Percentiles rank a stretch among this genome's conserved stretches.
Evolutionary conservation across 139 green algal species (phyloP).

Genomic region (Ettlia oleoabundans): DNA sequence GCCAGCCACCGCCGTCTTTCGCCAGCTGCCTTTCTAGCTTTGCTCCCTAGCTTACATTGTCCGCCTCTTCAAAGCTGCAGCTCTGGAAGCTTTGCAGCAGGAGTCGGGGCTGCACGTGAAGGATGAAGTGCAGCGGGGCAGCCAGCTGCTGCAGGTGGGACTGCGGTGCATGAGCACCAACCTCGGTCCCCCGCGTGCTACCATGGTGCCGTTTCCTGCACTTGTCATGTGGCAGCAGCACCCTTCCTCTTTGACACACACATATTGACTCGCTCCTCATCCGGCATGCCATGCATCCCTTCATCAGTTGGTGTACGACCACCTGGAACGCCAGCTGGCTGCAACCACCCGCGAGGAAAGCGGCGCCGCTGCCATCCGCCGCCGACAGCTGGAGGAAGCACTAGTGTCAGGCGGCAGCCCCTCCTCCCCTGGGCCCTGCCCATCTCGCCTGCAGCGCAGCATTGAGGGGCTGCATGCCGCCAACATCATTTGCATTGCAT

Average conservation of each 20-base stretch:
- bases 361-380: neutral
- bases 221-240: neutral
- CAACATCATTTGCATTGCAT: constrained; percentile 29
- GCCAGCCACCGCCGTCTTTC: neutral
- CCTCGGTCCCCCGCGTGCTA: too few relatives aligned
- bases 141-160: constrained; percentile 61
- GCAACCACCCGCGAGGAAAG: neutral
- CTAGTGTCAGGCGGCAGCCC: constrained; percentile 1
- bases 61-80: too few relatives aligned
- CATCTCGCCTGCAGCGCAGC: neutral
- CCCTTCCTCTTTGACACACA: too few relatives aligned
- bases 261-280: too few relatives aligned
- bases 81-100: constrained; percentile 58
- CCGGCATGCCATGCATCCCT: neutral
- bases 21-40: neutral
- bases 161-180: too few relatives aligned
- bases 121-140: constrained; percentile 47
- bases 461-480: neutral
- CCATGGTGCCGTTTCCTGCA: neutral
- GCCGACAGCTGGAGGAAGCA: constrained; percentile 20
- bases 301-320: constrained; percentile 54
- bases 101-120: constrained; percentile 48
- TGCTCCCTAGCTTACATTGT: too few relatives aligned
- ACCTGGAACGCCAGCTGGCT: constrained; percentile 31
- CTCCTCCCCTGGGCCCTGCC: constrained; percentile 21